phyloP scores from a whole-genome alignment of 345 rosid genomes.

The Hibiscus trionum region DNA sequence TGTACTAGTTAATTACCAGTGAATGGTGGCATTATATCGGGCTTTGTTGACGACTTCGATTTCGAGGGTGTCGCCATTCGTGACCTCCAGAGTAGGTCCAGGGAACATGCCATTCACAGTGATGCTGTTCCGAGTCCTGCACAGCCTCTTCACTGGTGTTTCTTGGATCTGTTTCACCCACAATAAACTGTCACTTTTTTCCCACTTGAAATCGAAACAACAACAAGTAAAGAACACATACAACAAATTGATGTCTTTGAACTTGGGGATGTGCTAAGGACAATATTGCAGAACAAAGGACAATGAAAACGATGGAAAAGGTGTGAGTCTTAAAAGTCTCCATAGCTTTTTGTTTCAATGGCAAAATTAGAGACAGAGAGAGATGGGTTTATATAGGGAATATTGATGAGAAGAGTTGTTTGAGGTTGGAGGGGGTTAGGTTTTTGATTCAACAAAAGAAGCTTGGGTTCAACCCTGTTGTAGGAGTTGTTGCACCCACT shows the following conservation, averaged over 20 bases:
- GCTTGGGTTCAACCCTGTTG: slow-evolving; percentile 26
- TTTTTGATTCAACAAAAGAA: slow-evolving; percentile 30
- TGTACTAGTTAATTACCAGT: slow-evolving; percentile 45
- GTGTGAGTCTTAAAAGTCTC: background rate
- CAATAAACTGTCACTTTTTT: background rate
- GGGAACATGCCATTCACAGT: slow-evolving; percentile 96
- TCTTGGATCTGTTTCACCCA: slow-evolving; percentile 50
- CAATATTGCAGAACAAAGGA: slow-evolving; percentile 22
- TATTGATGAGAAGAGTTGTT: slow-evolving; percentile 18
- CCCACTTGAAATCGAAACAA: no score
- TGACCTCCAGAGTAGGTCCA: slow-evolving; percentile 76
- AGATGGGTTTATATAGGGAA: slow-evolving; percentile 26
- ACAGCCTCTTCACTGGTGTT: slow-evolving; percentile 89
- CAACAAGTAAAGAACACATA: slow-evolving; percentile 23
- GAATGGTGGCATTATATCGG: slow-evolving; percentile 69
- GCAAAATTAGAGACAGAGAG: slow-evolving; percentile 3
- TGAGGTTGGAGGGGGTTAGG: slow-evolving; percentile 63
- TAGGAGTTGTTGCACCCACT: slow-evolving; percentile 65
- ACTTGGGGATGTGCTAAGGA: slow-evolving; percentile 37
- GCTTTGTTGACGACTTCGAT: slow-evolving; percentile 62
- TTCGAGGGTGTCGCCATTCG: slow-evolving; percentile 63
- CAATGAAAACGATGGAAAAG: slow-evolving; percentile 23
- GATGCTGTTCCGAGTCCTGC: slow-evolving; percentile 62
- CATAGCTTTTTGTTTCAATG: slow-evolving; percentile 9
- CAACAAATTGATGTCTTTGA: slow-evolving; percentile 67